Conservation (phyloP, 306 rosid genomes). For the Prunus kanzakura region DNA sequence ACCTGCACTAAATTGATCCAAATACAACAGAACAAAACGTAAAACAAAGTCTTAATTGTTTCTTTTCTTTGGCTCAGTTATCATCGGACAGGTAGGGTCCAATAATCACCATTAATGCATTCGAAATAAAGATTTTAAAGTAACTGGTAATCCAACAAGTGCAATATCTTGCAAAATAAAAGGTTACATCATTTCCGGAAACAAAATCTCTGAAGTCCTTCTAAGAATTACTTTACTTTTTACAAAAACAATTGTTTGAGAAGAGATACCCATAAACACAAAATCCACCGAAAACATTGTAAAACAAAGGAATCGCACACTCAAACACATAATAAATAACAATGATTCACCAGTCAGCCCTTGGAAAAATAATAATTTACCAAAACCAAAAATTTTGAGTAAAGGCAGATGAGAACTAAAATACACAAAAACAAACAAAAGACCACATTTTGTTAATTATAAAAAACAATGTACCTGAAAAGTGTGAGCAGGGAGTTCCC, state of each 20-base stretch:
- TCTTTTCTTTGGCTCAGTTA: neutral
- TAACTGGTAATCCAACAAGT: neutral
- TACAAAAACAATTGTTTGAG: neutral
- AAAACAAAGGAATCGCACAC: neutral
- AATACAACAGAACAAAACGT: neutral
- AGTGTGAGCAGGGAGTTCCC: conserved; percentile 90
- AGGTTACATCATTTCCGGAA: neutral
- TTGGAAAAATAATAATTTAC: no score
- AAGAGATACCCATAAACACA: neutral
- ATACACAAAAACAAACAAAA: neutral
- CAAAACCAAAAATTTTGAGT: no score
- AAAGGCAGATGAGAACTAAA: conserved; percentile 4
- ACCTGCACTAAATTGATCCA: neutral
- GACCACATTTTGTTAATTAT: conserved; percentile 13
- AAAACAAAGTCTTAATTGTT: neutral
- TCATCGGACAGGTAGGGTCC: no score
- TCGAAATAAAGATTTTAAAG: neutral
- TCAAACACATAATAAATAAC: neutral
- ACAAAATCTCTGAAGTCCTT: neutral
- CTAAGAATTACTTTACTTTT: neutral
- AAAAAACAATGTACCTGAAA: conserved; percentile 53
- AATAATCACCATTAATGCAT: no score
- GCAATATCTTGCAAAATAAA: neutral
- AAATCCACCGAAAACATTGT: neutral
- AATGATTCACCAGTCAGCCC: neutral